These are phyloP conservation scores for Suillus clintonianus DNA, from an alignment of 768 basidiomycete species.

Conservation along the genomic window DNA sequence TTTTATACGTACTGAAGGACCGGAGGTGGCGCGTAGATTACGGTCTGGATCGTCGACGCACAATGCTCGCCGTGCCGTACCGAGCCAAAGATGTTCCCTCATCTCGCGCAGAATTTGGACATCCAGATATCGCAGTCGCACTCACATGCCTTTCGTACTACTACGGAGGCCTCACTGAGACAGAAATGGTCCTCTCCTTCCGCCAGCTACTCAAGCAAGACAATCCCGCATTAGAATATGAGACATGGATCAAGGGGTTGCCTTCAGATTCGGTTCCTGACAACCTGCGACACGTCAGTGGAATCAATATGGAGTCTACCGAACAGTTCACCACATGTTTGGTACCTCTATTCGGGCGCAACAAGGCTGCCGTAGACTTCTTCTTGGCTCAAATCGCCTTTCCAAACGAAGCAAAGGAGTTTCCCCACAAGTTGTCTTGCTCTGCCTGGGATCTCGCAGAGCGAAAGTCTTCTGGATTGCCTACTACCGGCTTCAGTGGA, in stretches of 20 bases:
- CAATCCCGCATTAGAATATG: slow-evolving; percentile 44
- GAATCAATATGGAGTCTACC: slow-evolving; percentile 44
- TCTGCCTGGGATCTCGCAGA: slow-evolving; percentile 57
- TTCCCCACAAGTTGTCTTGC: slow-evolving; percentile 46
- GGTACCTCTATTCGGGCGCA: slow-evolving; percentile 37
- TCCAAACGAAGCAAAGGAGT: slow-evolving; percentile 51
- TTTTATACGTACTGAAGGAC: slow-evolving; percentile 37
- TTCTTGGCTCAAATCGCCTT: slow-evolving; percentile 49
- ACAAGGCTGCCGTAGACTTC: slow-evolving; percentile 46
- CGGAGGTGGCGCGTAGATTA: slow-evolving; percentile 55
- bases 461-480: slow-evolving; percentile 21
- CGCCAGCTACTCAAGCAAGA: slow-evolving; percentile 40
- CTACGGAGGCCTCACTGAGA: slow-evolving; percentile 43
- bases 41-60: slow-evolving; percentile 43
- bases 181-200: slow-evolving; percentile 41
- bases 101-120: slow-evolving; percentile 49
- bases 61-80: slow-evolving; percentile 53
- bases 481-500: slow-evolving; percentile 56
- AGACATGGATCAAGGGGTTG: slow-evolving; percentile 35
- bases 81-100: slow-evolving; percentile 54
- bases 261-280: slow-evolving; percentile 25
- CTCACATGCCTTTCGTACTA: slow-evolving; percentile 53
- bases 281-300: slow-evolving; percentile 32
- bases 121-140: slow-evolving; percentile 49
- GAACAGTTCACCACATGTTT: slow-evolving; percentile 31